These are phyloP conservation scores for Calycina herbarum DNA, from an alignment of 2,329 filamentous ascomycete genomes.

Conservation along the genomic window DNA sequence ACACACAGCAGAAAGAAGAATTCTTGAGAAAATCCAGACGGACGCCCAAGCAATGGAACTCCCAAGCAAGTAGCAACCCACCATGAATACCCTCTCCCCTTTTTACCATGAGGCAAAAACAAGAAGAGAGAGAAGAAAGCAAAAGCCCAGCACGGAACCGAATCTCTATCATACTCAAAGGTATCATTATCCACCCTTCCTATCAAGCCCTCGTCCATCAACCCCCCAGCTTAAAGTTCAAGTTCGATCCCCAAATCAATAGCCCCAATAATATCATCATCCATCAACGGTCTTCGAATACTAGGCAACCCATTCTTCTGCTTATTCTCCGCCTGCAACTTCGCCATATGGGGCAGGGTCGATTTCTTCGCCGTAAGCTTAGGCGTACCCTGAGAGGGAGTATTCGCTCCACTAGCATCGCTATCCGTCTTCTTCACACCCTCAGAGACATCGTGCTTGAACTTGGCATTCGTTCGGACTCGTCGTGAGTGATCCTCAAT, in stretches of 20 bases:
- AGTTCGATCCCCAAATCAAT: constrained; percentile 92
- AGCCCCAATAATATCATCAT: constrained; percentile 88
- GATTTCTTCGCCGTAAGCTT: constrained; percentile 45
- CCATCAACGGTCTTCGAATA: constrained; percentile 77
- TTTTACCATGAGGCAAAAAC: neutral
- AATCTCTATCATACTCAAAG: neutral
- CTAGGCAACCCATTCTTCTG: constrained; percentile 61
- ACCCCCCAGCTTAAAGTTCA: constrained; percentile 46
- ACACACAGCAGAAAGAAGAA: no score
- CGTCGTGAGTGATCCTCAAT: constrained; percentile 61
- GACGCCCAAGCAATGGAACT: no score
- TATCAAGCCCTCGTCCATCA: neutral
- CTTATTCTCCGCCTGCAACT: constrained; percentile 33
- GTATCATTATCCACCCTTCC: neutral
- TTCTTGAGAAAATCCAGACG: no score
- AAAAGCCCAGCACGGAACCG: neutral
- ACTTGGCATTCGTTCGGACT: constrained; percentile 66
- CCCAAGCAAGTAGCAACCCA: neutral
- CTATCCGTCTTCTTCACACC: constrained; percentile 47
- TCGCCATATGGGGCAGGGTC: constrained; percentile 52
- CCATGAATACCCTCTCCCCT: neutral
- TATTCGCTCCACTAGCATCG: constrained; percentile 52
- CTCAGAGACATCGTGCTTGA: constrained; percentile 63
- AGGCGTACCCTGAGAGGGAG: constrained; percentile 48
- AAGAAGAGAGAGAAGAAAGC: neutral